Percentiles rank a stretch among this genome's conserved stretches.
These are phyloP conservation scores for Kandelia obovata DNA, from an alignment of 345 rosid genomes.

Conservation along the genomic window DNA sequence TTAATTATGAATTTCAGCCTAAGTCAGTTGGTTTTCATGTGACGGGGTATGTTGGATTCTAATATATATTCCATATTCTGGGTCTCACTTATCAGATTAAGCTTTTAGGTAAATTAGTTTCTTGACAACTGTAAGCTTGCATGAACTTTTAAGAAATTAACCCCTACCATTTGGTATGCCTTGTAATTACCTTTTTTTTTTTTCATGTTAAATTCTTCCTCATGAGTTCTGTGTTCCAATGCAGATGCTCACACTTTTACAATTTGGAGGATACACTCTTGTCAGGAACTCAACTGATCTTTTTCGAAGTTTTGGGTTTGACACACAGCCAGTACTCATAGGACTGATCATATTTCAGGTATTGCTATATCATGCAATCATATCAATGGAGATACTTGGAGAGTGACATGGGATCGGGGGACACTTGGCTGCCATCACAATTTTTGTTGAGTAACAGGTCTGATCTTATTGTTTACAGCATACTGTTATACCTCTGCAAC, in stretches of 20 bases:
- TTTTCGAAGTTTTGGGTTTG: constrained; percentile 94
- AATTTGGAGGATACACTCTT: constrained; percentile 95
- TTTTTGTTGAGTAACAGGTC: not conserved
- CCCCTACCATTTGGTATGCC: not conserved
- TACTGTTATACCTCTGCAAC: constrained; percentile 87
- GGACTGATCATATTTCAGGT: constrained; percentile 99
- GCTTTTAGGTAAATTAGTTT: no score
- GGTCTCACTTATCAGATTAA: no score
- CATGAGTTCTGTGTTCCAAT: not conserved
- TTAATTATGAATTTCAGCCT: no score
- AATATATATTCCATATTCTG: no score
- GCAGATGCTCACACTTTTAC: constrained; percentile 88
- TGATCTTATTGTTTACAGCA: constrained; percentile 51
- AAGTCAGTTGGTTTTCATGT: not conserved
- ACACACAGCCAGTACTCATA: constrained; percentile 82
- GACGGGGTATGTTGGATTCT: no score
- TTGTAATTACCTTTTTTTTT: not conserved
- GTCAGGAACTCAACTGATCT: constrained; percentile 95
- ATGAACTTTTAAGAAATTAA: not conserved
- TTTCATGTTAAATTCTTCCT: constrained; percentile 2
- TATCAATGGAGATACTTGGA: not conserved
- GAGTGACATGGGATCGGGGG: not conserved
- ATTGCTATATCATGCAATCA: constrained; percentile 6
- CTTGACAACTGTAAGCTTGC: not conserved
- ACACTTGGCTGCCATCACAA: not conserved